Percentiles rank a stretch among this genome's conserved stretches.
These are phyloP conservation scores for Tilletia horrida DNA, from an alignment of 1,284 basidiomycete species.

Conservation along the genomic window DNA sequence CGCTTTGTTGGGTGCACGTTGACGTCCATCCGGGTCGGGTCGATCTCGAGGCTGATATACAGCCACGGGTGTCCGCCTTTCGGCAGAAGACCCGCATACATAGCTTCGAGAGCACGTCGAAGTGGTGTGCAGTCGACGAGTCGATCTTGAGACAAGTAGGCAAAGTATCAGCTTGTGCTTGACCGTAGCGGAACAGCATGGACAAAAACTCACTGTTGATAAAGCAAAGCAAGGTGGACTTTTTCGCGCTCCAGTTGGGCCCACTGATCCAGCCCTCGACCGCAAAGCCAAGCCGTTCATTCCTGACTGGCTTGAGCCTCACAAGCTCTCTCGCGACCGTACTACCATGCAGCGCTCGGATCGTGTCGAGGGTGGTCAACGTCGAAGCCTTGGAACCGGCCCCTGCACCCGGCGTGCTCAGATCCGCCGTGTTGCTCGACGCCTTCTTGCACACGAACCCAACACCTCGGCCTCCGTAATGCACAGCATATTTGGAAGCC, in stretches of 20 bases:
- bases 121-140: constrained; percentile 85
- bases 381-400: constrained; percentile 64
- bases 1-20: constrained; percentile 98
- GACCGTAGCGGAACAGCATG: neutral
- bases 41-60: constrained; percentile 81
- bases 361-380: constrained; percentile 68
- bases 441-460: constrained; percentile 66
- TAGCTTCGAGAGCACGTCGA: constrained; percentile 79
- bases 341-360: constrained; percentile 77
- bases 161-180: too few species aligned
- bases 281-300: constrained; percentile 31
- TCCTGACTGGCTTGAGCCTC: constrained; percentile 49
- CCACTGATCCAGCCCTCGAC: constrained; percentile 73
- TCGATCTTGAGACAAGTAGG: constrained; percentile 81
- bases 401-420: too few species aligned
- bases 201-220: constrained; percentile 75
- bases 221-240: constrained; percentile 81
- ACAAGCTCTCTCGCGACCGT: constrained; percentile 77
- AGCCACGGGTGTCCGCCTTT: constrained; percentile 88
- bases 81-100: constrained; percentile 81
- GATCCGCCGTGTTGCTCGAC: constrained; percentile 59
- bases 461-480: constrained; percentile 59
- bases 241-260: constrained; percentile 84
- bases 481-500: constrained; percentile 79
- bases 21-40: constrained; percentile 85